phyloP scores from a whole-genome alignment of 129 eudicot genomes.

The Chrysanthemum makinoi region DNA sequence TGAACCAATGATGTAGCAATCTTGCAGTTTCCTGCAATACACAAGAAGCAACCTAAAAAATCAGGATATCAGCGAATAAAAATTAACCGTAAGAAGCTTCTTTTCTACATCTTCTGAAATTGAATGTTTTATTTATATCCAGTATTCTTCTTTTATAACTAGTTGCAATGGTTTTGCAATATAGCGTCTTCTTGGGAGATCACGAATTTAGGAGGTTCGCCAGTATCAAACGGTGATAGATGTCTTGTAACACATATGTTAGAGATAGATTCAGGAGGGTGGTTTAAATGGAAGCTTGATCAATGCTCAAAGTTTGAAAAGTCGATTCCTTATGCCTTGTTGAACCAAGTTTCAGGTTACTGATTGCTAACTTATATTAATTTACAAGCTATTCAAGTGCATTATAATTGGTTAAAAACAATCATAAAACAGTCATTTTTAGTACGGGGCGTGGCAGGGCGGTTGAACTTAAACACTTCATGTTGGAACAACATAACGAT shows the following conservation, averaged over 20 bases:
- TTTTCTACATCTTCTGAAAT: constrained; percentile 11
- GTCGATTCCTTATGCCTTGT: constrained; percentile 69
- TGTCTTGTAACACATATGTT: constrained; percentile 88
- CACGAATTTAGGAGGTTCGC: constrained; percentile 47
- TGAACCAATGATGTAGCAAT: constrained; percentile 71
- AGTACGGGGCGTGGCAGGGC: too few species aligned
- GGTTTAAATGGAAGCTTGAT: constrained; percentile 74
- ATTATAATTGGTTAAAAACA: neutral
- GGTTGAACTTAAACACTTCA: too few species aligned
- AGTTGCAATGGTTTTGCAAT: constrained; percentile 14
- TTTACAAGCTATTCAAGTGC: constrained; percentile 5
- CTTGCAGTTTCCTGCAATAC: constrained; percentile 82
- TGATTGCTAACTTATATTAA: neutral
- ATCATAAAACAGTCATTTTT: too few species aligned
- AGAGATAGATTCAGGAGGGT: constrained; percentile 68
- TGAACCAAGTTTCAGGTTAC: constrained; percentile 97
- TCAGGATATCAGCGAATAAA: constrained; percentile 79
- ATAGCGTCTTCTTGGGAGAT: constrained; percentile 99
- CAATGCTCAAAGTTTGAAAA: constrained; percentile 65
- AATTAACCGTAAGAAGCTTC: constrained; percentile 64
- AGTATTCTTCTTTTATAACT: neutral
- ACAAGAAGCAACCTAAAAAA: constrained; percentile 73
- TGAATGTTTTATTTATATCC: neutral
- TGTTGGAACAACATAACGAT: too few species aligned
- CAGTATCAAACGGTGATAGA: constrained; percentile 45